Conservation (phyloP, 257 asterid species). For the Agastache rugosa region DNA sequence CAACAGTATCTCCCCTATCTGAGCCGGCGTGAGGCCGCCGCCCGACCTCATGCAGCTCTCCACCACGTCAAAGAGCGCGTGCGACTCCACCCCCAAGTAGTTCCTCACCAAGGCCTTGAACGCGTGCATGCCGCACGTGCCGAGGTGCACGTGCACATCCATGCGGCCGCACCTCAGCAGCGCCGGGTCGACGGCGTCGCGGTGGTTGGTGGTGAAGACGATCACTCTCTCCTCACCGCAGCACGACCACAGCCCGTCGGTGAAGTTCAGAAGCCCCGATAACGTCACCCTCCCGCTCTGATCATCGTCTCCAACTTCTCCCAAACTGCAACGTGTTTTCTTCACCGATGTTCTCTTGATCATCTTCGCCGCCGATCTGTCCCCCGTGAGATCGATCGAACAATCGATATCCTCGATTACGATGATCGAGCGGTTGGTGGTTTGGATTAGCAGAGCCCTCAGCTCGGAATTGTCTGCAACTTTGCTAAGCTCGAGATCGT, state of each 20-base stretch:
- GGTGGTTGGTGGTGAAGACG: slow-evolving; percentile 51
- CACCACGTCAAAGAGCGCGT: slow-evolving; percentile 47
- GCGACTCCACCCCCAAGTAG: slow-evolving; percentile 55
- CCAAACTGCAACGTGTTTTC: neutral
- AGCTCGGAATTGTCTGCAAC: slow-evolving; percentile 54
- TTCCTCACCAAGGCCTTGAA: slow-evolving; percentile 55
- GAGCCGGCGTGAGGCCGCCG: slow-evolving; percentile 61
- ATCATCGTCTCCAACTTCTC: slow-evolving; percentile 28
- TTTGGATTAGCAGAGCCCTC: slow-evolving; percentile 53
- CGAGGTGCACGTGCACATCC: slow-evolving; percentile 70
- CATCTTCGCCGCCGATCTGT: slow-evolving; percentile 32
- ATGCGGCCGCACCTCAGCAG: slow-evolving; percentile 62
- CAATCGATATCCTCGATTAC: slow-evolving; percentile 70
- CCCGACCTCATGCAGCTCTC: slow-evolving; percentile 58
- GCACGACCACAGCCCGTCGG: slow-evolving; percentile 55
- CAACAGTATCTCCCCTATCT: slow-evolving; percentile 53
- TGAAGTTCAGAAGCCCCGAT: slow-evolving; percentile 60
- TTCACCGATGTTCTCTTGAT: slow-evolving; percentile 16
- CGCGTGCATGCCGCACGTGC: slow-evolving; percentile 64
- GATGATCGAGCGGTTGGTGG: slow-evolving; percentile 57
- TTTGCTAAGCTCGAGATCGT: slow-evolving; percentile 62
- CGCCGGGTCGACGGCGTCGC: slow-evolving; percentile 57
- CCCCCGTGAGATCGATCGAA: slow-evolving; percentile 54
- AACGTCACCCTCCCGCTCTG: slow-evolving; percentile 49
- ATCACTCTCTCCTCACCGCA: slow-evolving; percentile 43